Percentiles rank a stretch among this genome's conserved stretches.
These are phyloP conservation scores for Neofusicoccum ribis DNA, from an alignment of 2,329 filamentous ascomycete species.

Conservation along the genomic window DNA sequence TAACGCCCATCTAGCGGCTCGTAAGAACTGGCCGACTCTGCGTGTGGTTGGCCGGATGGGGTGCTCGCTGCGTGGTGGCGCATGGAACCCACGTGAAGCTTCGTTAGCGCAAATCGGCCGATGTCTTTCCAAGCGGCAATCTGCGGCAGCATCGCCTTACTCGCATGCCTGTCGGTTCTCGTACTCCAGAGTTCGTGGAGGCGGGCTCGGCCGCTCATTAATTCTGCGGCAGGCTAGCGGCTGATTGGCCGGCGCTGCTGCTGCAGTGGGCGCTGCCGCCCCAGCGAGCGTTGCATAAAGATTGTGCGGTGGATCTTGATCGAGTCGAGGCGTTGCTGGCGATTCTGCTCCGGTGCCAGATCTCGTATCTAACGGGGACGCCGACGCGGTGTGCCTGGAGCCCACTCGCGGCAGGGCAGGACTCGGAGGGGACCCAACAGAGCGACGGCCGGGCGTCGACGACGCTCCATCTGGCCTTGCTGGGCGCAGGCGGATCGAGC, in stretches of 20 bases:
- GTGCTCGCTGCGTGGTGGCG: neutral
- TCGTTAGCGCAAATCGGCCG: slow-evolving; percentile 1
- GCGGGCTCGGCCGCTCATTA: neutral
- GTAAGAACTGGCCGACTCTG: neutral
- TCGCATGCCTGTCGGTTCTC: neutral
- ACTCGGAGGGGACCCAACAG: neutral
- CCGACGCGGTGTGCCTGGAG: slow-evolving; percentile 5
- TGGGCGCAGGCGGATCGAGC: slow-evolving; percentile 12
- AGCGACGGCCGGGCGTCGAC: neutral
- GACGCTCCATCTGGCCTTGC: neutral
- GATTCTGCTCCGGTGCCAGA: slow-evolving; percentile 7
- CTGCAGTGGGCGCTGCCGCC: neutral
- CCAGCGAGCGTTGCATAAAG: slow-evolving; percentile 11
- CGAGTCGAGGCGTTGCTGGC: neutral
- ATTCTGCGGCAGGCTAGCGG: neutral
- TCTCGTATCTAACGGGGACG: slow-evolving; percentile 9
- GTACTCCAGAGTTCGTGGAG: neutral
- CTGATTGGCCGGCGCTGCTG: neutral
- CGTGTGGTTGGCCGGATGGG: neutral
- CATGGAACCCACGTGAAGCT: slow-evolving; percentile 15
- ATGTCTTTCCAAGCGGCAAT: slow-evolving; percentile 1
- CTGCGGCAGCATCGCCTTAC: slow-evolving; percentile 3
- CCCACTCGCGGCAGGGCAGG: neutral
- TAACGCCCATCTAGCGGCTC: neutral
- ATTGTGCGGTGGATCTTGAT: slow-evolving; percentile 5